Evolutionary conservation across 1,139 yeast species (phyloP).

Genomic region (Kazachstania sp.): DNA sequence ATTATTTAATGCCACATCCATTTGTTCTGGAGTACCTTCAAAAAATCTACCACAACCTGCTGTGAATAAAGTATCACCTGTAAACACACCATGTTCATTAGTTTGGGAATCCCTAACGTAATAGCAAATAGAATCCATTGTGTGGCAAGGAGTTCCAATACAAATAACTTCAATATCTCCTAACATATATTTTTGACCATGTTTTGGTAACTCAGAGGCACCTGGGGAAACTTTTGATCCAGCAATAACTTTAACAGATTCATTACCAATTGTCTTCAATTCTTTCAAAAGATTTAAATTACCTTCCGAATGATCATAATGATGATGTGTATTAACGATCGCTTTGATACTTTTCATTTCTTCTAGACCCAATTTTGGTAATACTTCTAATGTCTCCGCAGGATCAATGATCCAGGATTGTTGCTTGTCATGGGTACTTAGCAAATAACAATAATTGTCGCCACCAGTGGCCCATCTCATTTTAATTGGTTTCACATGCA

Average conservation of each 20-base stretch:
- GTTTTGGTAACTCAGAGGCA: conserved; percentile 28
- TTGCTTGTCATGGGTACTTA: conserved; percentile 58
- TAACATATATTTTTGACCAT: conserved; percentile 30
- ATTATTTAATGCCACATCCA: conserved; percentile 61
- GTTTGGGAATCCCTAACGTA: conserved; percentile 56
- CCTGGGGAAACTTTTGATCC: conserved; percentile 42
- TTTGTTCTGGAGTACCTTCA: conserved; percentile 78
- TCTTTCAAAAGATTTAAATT: conserved; percentile 40
- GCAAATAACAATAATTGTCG: conserved; percentile 78
- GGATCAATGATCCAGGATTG: conserved; percentile 87
- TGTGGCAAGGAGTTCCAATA: conserved; percentile 94
- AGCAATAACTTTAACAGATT: conserved; percentile 53
- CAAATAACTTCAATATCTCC: conserved; percentile 62
- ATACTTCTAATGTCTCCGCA: conserved; percentile 65
- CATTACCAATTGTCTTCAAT: conserved; percentile 30
- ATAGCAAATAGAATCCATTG: conserved; percentile 91
- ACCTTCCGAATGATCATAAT: conserved; percentile 91
- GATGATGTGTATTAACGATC: conserved; percentile 93
- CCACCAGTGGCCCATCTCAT: conserved; percentile 91
- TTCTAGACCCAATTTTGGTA: conserved; percentile 31
- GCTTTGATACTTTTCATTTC: conserved; percentile 46
- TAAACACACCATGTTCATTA: conserved; percentile 66
- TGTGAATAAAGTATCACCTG: conserved; percentile 90
- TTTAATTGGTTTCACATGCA: conserved; percentile 76
- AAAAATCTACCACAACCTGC: conserved; percentile 97